Percentiles rank a stretch among this genome's conserved stretches.
These are phyloP conservation scores for Paramecium sonneborni DNA, from an alignment of 73 alveolate species.

Conservation along the genomic window DNA sequence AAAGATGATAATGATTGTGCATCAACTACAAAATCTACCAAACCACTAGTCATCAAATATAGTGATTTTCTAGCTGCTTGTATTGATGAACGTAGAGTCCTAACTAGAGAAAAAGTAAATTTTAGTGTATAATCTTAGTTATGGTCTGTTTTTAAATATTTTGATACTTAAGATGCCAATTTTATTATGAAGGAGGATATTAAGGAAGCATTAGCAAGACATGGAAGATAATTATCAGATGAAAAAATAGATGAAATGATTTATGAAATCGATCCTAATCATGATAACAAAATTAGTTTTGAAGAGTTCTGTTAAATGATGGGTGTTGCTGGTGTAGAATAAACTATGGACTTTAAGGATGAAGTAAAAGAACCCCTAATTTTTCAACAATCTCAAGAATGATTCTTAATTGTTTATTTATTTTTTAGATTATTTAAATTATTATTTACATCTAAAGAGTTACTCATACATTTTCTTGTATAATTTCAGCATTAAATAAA, in stretches of 20 bases:
- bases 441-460: too few relatives aligned
- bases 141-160: slow-evolving; percentile 70
- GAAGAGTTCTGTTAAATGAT: slow-evolving; percentile 65
- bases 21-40: neutral
- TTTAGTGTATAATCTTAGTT: neutral
- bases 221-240: slow-evolving; percentile 59
- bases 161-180: slow-evolving; percentile 65
- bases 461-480: too few relatives aligned
- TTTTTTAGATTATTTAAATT: neutral
- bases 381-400: neutral
- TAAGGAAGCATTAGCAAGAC: slow-evolving; percentile 65
- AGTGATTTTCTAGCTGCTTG: slow-evolving; percentile 82
- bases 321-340: slow-evolving; percentile 48
- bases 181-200: slow-evolving; percentile 63
- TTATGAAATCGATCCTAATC: slow-evolving; percentile 67
- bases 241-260: slow-evolving; percentile 66
- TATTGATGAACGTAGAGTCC: slow-evolving; percentile 72
- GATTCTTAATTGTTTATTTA: neutral
- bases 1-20: neutral
- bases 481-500: too few relatives aligned
- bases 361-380: neutral
- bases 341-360: slow-evolving; percentile 43
- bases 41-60: slow-evolving; percentile 56
- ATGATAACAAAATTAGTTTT: slow-evolving; percentile 67
- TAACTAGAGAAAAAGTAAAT: slow-evolving; percentile 69